These are phyloP conservation scores for Epicoccum nigrum DNA, from an alignment of 2,329 filamentous ascomycete species.

Conservation along the genomic window DNA sequence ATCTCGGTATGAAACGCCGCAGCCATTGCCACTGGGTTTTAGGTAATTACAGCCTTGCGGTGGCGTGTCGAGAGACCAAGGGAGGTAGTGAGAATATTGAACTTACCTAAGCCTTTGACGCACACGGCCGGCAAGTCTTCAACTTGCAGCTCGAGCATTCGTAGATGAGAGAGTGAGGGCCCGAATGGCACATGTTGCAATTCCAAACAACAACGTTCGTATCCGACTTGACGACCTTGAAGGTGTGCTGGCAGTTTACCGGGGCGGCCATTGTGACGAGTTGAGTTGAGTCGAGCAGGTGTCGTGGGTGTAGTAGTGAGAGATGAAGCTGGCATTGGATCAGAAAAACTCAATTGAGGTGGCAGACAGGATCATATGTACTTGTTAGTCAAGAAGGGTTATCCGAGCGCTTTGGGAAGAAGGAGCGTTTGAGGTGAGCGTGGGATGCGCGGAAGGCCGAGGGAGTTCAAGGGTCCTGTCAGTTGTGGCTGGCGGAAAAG, in stretches of 20 bases:
- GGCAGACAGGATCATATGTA: slow-evolving; percentile 34
- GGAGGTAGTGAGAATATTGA: neutral
- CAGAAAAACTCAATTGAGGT: slow-evolving; percentile 26
- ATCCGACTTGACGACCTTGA: slow-evolving; percentile 60
- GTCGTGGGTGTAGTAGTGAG: slow-evolving; percentile 7
- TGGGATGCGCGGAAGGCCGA: slow-evolving; percentile 36
- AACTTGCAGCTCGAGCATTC: slow-evolving; percentile 59
- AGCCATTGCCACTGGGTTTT: slow-evolving; percentile 4
- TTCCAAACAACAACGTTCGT: slow-evolving; percentile 59
- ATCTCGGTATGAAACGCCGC: slow-evolving; percentile 19
- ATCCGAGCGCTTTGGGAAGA: slow-evolving; percentile 25
- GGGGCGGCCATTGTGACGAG: slow-evolving; percentile 53
- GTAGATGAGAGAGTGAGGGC: slow-evolving; percentile 58
- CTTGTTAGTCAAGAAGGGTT: slow-evolving; percentile 22
- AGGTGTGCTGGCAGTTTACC: slow-evolving; percentile 55
- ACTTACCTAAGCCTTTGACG: slow-evolving; percentile 50
- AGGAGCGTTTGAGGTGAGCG: slow-evolving; percentile 32
- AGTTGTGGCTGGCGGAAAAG: slow-evolving; percentile 46
- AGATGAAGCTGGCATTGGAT: slow-evolving; percentile 27
- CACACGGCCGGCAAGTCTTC: slow-evolving; percentile 57
- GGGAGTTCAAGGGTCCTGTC: slow-evolving; percentile 29
- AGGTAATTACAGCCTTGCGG: slow-evolving; percentile 15
- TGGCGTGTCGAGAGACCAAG: neutral
- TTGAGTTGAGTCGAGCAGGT: slow-evolving; percentile 6
- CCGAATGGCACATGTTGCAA: slow-evolving; percentile 59